phyloP scores from a whole-genome alignment of 2,329 filamentous ascomycete genomes.

The Ophiostoma piceae region DNA sequence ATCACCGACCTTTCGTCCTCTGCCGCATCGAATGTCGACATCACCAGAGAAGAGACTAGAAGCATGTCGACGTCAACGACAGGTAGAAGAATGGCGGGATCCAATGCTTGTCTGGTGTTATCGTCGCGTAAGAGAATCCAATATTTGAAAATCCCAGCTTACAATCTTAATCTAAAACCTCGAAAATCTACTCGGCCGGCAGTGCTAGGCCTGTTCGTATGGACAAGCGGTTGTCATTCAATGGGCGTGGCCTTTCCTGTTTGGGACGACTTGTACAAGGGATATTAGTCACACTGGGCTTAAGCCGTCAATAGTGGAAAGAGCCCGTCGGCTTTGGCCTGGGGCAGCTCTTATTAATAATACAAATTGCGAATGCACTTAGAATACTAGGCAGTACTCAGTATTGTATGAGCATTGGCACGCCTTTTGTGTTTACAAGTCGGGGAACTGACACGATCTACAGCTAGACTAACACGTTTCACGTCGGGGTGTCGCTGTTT shows the following conservation, averaged over 20 bases:
- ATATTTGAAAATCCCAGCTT: neutral
- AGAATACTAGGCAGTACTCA: neutral
- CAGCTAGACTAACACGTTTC: neutral
- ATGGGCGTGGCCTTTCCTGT: constrained; percentile 25
- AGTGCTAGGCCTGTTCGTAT: neutral
- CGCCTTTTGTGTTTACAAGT: neutral
- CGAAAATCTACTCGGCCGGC: neutral
- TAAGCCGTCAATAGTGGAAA: constrained; percentile 5
- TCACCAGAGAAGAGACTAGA: neutral
- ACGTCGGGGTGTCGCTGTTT: neutral
- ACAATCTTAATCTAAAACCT: neutral
- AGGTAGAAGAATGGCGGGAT: constrained; percentile 7
- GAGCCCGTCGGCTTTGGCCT: neutral
- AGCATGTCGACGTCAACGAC: neutral
- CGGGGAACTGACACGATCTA: neutral
- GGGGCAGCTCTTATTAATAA: neutral
- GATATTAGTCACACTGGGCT: constrained; percentile 34
- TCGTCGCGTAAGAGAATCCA: neutral
- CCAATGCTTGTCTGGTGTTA: neutral
- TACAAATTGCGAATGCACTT: neutral
- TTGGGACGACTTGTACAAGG: constrained; percentile 9
- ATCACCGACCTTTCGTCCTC: neutral
- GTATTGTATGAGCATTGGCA: neutral
- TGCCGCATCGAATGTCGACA: neutral
- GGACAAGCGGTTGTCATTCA: constrained; percentile 19